phyloP scores from a whole-genome alignment of 169 alveolate genomes.

The Babesia microti region DNA sequence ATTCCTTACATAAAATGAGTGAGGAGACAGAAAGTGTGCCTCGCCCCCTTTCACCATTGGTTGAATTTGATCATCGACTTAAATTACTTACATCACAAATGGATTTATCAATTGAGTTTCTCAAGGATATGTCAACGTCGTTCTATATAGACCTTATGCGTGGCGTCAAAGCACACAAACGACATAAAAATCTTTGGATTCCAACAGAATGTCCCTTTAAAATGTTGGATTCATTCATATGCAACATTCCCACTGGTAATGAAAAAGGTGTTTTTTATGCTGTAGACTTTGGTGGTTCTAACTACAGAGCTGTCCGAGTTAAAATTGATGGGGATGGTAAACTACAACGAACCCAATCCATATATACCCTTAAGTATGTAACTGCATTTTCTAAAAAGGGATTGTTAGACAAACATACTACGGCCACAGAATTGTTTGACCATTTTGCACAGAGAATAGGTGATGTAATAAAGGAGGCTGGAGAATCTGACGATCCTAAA shows the following conservation, averaged over 20 bases:
- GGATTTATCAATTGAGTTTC: conserved; percentile 18
- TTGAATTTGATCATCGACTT: conserved; percentile 8
- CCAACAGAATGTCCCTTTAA: conserved; percentile 65
- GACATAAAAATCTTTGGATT: conserved; percentile 59
- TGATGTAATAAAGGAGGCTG: conserved; percentile 47
- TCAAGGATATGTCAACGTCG: conserved; percentile 34
- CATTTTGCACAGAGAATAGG: conserved; percentile 59
- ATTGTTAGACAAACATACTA: conserved; percentile 60
- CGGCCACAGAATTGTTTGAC: conserved; percentile 68
- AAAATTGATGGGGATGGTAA: conserved; percentile 65
- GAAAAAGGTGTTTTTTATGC: conserved; percentile 78
- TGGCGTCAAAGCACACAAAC: conserved; percentile 60
- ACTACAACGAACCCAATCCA: conserved; percentile 55
- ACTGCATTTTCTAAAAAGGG: conserved; percentile 65
- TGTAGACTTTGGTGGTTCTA: conserved; percentile 80
- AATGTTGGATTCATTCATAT: conserved; percentile 74
- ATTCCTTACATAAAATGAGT: too few species aligned
- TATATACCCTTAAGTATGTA: conserved; percentile 47
- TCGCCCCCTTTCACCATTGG: too few species aligned
- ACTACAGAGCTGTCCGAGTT: conserved; percentile 71
- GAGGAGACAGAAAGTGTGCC: too few species aligned
- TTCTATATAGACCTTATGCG: conserved; percentile 46
- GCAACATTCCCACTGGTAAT: conserved; percentile 68
- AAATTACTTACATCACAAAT: conserved; percentile 29
- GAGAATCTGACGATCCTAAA: conserved; percentile 46